Evolutionary conservation across 441 rosid genomes (phyloP), one percentile per base, ranked within the genome.

Genomic region (Arabidopsis lyrata): DNA sequence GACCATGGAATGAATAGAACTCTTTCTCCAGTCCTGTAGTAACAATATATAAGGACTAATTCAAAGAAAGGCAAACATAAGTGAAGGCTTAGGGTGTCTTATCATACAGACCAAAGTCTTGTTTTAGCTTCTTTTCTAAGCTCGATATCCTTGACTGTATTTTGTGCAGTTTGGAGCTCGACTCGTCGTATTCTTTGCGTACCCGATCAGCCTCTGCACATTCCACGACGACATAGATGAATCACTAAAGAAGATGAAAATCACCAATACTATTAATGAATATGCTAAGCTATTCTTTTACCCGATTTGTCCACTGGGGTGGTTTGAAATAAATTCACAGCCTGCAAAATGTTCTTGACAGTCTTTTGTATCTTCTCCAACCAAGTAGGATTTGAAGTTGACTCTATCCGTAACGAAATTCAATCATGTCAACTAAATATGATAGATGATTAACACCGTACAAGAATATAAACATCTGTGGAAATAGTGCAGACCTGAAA

Each of bases 151-250:
- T 89, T 14, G 98, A 92, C 83, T 93, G 90, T 55, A 96, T 80
- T 68, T 96, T 92, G 59, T 95, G 80, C 78, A 96, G 81, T 80
- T 89, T 96, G 61, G 83, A 48, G 79, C 82, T 90, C 56, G 95
- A 86, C 60, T 89, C 96, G 58, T 96, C 95, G 41, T 91, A 96
- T 77, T 94, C 98, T 83, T 92, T 96, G 74, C 92, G 91, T 38
- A 94, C 78, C 22, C 35, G 83, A 81, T 85, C 93, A 66, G 96
- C 97, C 72, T 92, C 98, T 96, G 76, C 79, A 77, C 34, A 81
- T 75, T 58, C 35, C 78, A 78, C 38, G 68, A 59, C 8, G 68
- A 13, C 54, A 61, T 12, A 60, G 29, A 73, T 67, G 24, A 56
- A 29, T 56, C 72, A 78, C 44, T 52, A 56, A 61, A 35, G 50